phyloP scores from a whole-genome alignment of 768 basidiomycete species.

The Hysterangium stoloniferum region DNA sequence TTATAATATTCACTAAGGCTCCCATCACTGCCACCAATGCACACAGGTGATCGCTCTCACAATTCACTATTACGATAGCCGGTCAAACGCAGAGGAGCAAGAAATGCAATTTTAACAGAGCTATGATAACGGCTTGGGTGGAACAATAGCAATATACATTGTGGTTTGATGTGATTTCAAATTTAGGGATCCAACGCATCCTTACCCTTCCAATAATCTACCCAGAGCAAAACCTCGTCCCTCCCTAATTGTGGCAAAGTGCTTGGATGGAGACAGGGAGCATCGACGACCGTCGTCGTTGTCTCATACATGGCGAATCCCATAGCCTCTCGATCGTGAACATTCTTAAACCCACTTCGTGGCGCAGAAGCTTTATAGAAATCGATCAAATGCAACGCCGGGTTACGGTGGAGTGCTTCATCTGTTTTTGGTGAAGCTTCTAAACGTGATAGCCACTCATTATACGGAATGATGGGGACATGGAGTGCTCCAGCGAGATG shows the following conservation, averaged over 20 bases:
- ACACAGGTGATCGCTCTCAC: too few species aligned
- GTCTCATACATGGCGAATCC: constrained; percentile 9
- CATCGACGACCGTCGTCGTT: constrained; percentile 6
- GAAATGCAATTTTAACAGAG: too few species aligned
- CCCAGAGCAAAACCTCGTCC: constrained; percentile 4
- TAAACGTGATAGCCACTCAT: constrained; percentile 23
- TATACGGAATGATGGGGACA: constrained; percentile 27
- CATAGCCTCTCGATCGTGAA: constrained; percentile 1
- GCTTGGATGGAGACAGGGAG: constrained; percentile 7
- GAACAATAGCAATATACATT: too few species aligned
- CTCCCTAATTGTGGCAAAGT: neutral
- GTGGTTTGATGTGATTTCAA: too few species aligned
- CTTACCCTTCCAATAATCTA: constrained; percentile 9
- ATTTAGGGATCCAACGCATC: constrained; percentile 5
- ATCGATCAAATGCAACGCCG: constrained; percentile 24
- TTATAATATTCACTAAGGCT: too few species aligned
- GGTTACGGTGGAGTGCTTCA: constrained; percentile 12
- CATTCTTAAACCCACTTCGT: constrained; percentile 6
- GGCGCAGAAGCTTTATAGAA: constrained; percentile 20
- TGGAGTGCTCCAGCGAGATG: constrained; percentile 16
- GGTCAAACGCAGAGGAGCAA: too few species aligned
- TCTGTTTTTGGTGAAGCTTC: constrained; percentile 16
- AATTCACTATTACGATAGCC: too few species aligned
- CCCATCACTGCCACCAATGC: too few species aligned
- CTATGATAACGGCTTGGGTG: too few species aligned